Conservation (phyloP, 2,329 filamentous ascomycete species). For the Alternaria triticimaculans region DNA sequence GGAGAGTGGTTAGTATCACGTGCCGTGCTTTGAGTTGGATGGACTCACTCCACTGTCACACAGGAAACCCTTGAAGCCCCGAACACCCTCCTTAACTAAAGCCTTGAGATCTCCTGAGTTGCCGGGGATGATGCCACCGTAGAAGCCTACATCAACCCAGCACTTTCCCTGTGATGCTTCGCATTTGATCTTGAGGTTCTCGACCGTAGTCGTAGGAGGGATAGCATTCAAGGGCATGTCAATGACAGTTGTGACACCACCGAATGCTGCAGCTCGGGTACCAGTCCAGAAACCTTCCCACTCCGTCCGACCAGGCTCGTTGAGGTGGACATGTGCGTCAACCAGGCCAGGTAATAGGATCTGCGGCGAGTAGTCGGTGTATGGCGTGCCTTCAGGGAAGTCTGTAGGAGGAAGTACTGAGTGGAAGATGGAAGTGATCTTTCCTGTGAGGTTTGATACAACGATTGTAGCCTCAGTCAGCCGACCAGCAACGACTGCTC, state of each 20-base stretch:
- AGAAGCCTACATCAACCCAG: conserved; percentile 99
- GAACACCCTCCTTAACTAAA: conserved; percentile 82
- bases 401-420: conserved; percentile 74
- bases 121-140: conserved; percentile 91
- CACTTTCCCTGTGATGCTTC: conserved; percentile 84
- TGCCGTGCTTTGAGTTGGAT: neutral
- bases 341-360: conserved; percentile 90
- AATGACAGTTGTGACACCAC: conserved; percentile 93
- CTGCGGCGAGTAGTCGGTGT: conserved; percentile 83
- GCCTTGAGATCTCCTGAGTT: conserved; percentile 81
- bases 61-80: conserved; percentile 96
- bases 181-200: conserved; percentile 83
- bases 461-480: conserved; percentile 84
- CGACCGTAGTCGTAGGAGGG: conserved; percentile 89
- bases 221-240: conserved; percentile 99
- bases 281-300: conserved; percentile 99
- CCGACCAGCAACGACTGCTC: conserved; percentile 78
- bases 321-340: conserved; percentile 96
- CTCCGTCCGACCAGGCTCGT: conserved; percentile 94
- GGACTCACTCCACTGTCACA: conserved; percentile 89
- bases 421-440: conserved; percentile 78
- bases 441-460: conserved; percentile 79
- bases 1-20: conserved; percentile 25
- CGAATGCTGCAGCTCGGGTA: conserved; percentile 90
- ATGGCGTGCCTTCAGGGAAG: conserved; percentile 75